Conservation (phyloP, 768 basidiomycete genomes). For the Leccinum fibrillosum region DNA sequence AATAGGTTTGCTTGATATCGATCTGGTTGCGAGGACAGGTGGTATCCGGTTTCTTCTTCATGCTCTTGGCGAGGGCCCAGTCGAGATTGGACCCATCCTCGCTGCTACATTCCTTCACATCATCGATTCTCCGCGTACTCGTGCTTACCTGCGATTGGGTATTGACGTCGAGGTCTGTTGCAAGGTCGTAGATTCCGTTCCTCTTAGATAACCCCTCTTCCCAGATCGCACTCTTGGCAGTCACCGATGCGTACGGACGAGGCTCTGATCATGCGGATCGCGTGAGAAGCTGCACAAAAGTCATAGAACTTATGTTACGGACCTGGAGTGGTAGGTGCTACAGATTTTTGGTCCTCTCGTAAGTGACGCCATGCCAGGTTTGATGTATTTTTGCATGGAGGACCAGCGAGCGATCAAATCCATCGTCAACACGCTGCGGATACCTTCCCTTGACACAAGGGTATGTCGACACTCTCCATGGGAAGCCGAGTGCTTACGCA, state of each 20-base stretch:
- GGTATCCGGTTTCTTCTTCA: conserved; percentile 86
- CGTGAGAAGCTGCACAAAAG: conserved; percentile 72
- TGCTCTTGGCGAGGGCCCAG: conserved; percentile 85
- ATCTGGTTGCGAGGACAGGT: conserved; percentile 74
- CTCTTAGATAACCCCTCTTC: neutral
- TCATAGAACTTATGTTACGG: conserved; percentile 79
- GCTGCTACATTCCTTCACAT: conserved; percentile 80
- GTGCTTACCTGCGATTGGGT: conserved; percentile 74
- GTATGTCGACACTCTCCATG: conserved; percentile 37
- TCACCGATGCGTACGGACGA: conserved; percentile 92
- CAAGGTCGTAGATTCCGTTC: neutral
- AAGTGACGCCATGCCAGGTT: conserved; percentile 44
- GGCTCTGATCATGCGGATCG: conserved; percentile 73
- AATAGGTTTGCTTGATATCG: conserved; percentile 84
- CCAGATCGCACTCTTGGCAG: conserved; percentile 80
- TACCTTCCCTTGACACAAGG: conserved; percentile 83
- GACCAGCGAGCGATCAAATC: conserved; percentile 83
- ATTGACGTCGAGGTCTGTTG: conserved; percentile 80
- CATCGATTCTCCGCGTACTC: conserved; percentile 79
- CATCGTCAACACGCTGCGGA: conserved; percentile 78
- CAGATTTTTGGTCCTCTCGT: neutral
- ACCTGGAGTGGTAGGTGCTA: conserved; percentile 84
- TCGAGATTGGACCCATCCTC: conserved; percentile 75
- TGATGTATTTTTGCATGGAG: conserved; percentile 93
- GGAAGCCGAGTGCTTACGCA: conserved; percentile 10